These are phyloP conservation scores for Mikania micrantha DNA, from an alignment of 129 eudicot species.

Conservation along the genomic window DNA sequence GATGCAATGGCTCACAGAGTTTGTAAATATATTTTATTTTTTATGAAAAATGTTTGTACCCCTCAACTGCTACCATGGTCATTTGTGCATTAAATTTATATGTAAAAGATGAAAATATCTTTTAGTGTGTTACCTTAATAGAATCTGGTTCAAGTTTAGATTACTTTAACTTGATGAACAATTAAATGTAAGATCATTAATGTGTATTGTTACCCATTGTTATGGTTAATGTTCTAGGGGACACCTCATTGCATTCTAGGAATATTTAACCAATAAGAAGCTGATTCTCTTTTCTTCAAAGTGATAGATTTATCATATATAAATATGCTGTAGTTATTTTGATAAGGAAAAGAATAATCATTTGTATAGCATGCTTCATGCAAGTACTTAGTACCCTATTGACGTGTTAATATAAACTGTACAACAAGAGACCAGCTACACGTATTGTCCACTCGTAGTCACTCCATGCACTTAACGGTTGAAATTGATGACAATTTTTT, in stretches of 20 bases:
- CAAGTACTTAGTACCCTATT: not conserved
- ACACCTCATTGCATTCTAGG: not conserved
- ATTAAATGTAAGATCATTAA: not conserved
- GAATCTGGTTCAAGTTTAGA: slow-evolving; percentile 1
- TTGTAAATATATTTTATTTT: not conserved
- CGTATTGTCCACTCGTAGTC: not conserved
- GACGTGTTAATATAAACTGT: not conserved
- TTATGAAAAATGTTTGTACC: not conserved
- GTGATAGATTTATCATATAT: not conserved
- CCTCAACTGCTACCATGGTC: not conserved
- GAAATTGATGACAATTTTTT: not conserved
- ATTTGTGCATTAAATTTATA: not conserved
- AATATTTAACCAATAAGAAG: not conserved
- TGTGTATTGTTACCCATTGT: not conserved
- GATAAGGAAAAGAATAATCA: not conserved
- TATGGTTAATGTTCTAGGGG: not conserved
- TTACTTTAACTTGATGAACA: not conserved
- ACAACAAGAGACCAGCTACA: not conserved
- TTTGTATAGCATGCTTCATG: not conserved
- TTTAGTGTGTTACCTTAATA: not conserved
- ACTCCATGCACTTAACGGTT: not conserved
- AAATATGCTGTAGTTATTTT: not conserved
- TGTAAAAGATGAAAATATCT: not conserved
- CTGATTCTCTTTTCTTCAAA: not conserved
- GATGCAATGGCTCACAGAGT: not conserved